These are phyloP conservation scores for Herpetomonas tarakana DNA, from an alignment of 208 protist genomes.

Conservation along the genomic window DNA sequence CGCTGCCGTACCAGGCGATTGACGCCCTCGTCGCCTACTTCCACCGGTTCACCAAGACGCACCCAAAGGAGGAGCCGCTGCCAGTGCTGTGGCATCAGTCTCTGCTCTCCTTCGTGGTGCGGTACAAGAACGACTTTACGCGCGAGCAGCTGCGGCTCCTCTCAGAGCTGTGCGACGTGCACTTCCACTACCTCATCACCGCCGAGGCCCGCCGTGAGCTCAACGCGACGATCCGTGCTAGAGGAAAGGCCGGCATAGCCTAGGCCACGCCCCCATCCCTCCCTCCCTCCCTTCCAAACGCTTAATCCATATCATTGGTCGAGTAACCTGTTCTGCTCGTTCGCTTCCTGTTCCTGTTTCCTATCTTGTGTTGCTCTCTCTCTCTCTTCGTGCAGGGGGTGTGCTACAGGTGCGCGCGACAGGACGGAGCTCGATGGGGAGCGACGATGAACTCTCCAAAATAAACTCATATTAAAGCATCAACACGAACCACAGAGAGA, in stretches of 20 bases:
- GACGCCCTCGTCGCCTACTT: conserved; percentile 96
- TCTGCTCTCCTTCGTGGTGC: conserved; percentile 93
- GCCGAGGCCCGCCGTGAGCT: conserved; percentile 83
- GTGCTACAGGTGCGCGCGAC: too few species aligned
- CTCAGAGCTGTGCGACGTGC: conserved; percentile 65
- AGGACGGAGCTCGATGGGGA: too few species aligned
- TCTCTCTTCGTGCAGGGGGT: too few species aligned
- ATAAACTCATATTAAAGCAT: too few species aligned
- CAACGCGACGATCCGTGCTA: conserved; percentile 19
- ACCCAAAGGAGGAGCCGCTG: conserved; percentile 75
- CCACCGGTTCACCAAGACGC: conserved; percentile 82
- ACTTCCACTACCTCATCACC: conserved; percentile 90
- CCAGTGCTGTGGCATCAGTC: conserved; percentile 97
- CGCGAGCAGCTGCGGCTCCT: conserved; percentile 69
- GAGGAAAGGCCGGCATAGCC: background rate
- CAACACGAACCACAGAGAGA: too few species aligned
- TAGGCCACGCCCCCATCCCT: too few species aligned
- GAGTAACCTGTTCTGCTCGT: too few species aligned
- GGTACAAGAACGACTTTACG: conserved; percentile 86
- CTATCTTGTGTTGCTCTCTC: too few species aligned
- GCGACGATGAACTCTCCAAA: too few species aligned
- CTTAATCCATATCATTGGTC: too few species aligned
- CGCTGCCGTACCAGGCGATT: conserved; percentile 95
- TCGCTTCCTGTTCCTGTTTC: too few species aligned
- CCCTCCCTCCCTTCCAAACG: too few species aligned